A percentile compares a stretch with the other conserved stretches of the same genome.
Conservation (phyloP, 202 grass and related monocot species). For the Schoenoplectus triqueter region DNA sequence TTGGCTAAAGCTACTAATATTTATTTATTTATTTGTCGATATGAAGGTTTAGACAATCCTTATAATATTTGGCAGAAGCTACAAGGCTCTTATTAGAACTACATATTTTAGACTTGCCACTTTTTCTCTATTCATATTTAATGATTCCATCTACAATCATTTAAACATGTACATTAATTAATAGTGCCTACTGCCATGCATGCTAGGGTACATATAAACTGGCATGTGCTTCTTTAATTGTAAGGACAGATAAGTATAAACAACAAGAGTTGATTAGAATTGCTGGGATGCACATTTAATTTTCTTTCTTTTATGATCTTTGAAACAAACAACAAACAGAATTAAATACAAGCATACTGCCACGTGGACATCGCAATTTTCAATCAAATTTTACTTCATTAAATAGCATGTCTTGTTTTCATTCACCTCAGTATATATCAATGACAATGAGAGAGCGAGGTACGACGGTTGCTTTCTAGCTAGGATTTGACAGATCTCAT, state of each 20-base stretch:
- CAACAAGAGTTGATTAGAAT: background rate
- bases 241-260: background rate
- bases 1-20: background rate
- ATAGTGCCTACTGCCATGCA: background rate
- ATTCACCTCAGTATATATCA: background rate
- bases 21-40: background rate
- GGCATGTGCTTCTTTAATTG: background rate
- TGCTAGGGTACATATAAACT: background rate
- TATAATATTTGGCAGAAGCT: slow-evolving; percentile 10
- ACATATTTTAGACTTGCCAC: slow-evolving; percentile 5
- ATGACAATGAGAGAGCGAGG: background rate
- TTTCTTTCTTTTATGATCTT: background rate
- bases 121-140: background rate
- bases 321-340: background rate
- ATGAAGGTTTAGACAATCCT: background rate
- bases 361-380: background rate
- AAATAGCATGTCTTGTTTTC: slow-evolving; percentile 14
- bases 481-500: background rate
- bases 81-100: slow-evolving; percentile 11
- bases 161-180: background rate
- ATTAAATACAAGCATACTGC: slow-evolving; percentile 17
- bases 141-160: background rate
- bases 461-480: too few relatives aligned
- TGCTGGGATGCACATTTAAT: background rate
- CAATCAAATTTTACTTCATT: slow-evolving; percentile 16